Evolutionary conservation across 148 eudicot genomes (phyloP).

Genomic region (Cornus controversa): DNA sequence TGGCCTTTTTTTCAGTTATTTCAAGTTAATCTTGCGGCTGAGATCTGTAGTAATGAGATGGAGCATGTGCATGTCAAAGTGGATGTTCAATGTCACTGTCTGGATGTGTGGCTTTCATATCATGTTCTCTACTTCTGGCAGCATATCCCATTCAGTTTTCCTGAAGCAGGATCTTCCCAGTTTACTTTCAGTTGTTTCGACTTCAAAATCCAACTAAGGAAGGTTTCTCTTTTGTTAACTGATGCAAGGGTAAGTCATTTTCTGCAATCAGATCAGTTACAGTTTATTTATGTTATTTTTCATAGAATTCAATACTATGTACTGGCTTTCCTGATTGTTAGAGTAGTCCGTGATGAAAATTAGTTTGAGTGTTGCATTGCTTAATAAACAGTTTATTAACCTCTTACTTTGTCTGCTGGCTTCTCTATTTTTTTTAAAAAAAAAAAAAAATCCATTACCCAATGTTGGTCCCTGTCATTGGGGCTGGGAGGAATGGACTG

Average conservation of each 20-base stretch:
- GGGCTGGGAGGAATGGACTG: too few relatives aligned
- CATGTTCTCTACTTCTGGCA: slow-evolving; percentile 62
- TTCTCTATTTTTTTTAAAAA: too few relatives aligned
- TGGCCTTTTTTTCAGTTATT: slow-evolving; percentile 80
- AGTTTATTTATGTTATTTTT: neutral
- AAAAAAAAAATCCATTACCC: too few relatives aligned
- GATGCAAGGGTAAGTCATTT: slow-evolving; percentile 78
- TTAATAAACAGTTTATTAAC: neutral
- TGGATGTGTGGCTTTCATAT: slow-evolving; percentile 79
- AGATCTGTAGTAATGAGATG: slow-evolving; percentile 31
- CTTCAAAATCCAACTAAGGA: slow-evolving; percentile 51
- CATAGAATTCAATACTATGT: neutral
- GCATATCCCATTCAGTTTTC: slow-evolving; percentile 39
- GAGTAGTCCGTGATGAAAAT: neutral
- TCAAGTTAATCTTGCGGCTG: slow-evolving; percentile 47
- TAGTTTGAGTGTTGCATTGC: neutral
- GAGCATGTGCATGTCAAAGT: slow-evolving; percentile 24
- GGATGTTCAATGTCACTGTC: slow-evolving; percentile 46
- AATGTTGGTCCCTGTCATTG: too few relatives aligned
- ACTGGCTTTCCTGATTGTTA: neutral
- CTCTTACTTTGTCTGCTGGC: neutral
- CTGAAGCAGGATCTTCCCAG: slow-evolving; percentile 39
- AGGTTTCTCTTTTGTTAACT: slow-evolving; percentile 65
- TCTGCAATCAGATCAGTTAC: neutral
- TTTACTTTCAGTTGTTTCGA: slow-evolving; percentile 31